Conservation (phyloP, 176 grass and related monocot genomes). For the Oryza nivara region DNA sequence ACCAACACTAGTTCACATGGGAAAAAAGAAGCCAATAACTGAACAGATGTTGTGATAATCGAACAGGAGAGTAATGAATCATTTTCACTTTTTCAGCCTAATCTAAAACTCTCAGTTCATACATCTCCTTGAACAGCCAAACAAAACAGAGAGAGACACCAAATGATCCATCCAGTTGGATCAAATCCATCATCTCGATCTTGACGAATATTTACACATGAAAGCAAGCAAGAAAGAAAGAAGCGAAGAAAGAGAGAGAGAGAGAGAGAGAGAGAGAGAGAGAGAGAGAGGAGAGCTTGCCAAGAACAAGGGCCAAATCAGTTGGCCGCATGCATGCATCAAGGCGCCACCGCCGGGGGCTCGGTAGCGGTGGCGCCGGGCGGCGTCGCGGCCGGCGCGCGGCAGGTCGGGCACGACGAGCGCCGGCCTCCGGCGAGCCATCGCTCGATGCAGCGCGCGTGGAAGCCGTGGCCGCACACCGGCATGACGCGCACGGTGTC, state of each 20-base stretch:
- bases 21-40: neutral
- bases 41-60: neutral
- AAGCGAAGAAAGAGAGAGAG: neutral
- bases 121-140: neutral
- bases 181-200: neutral
- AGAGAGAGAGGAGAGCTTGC: too few relatives aligned
- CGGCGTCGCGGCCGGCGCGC: constrained; percentile 26
- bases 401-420: constrained; percentile 56
- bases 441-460: constrained; percentile 56
- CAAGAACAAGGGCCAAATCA: neutral
- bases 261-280: too few relatives aligned
- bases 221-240: too few relatives aligned
- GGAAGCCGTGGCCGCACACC: constrained; percentile 49
- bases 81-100: neutral
- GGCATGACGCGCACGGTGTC: constrained; percentile 61
- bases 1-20: neutral
- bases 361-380: neutral
- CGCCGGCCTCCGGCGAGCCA: constrained; percentile 38
- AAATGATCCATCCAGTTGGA: neutral
- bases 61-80: neutral
- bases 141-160: neutral
- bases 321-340: neutral
- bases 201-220: neutral
- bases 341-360: neutral
- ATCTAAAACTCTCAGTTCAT: neutral